Evolutionary conservation across 192 early-diverging fungal genomes (phyloP).

Genomic region (Linnemannia exigua): DNA sequence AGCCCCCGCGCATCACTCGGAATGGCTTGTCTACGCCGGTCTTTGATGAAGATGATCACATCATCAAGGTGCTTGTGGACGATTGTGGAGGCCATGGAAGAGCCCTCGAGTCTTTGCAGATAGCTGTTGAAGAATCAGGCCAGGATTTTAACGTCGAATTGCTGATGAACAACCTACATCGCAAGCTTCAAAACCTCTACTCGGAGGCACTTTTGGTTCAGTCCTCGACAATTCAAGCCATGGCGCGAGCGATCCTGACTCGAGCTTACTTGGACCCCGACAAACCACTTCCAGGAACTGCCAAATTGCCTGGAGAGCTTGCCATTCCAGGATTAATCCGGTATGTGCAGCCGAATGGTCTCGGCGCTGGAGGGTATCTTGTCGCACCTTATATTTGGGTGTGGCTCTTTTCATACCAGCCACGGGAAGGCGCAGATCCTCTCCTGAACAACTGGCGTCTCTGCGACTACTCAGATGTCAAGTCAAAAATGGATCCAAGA

Average conservation of each 20-base stretch:
- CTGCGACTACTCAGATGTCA: conserved; percentile 20
- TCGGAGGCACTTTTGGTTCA: conserved; percentile 18
- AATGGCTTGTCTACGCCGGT: conserved; percentile 13
- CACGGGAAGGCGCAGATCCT: conserved; percentile 16
- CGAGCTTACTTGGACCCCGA: conserved; percentile 15
- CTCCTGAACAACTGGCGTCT: conserved; percentile 40
- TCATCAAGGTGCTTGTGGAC: conserved; percentile 46
- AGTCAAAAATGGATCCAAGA: conserved; percentile 39
- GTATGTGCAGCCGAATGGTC: background rate
- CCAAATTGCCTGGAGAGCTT: conserved; percentile 30
- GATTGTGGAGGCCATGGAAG: conserved; percentile 59
- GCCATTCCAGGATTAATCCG: conserved; percentile 37
- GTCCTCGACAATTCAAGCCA: conserved; percentile 16
- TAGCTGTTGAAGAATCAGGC: background rate
- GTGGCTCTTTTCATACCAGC: conserved; percentile 41
- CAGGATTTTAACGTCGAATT: conserved; percentile 24
- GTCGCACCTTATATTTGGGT: conserved; percentile 51
- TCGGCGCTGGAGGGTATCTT: background rate
- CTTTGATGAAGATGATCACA: conserved; percentile 37
- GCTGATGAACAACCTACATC: conserved; percentile 28
- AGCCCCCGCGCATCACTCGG: conserved; percentile 29
- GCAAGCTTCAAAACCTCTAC: conserved; percentile 28
- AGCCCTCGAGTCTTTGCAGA: conserved; percentile 41
- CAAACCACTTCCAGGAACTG: conserved; percentile 29
- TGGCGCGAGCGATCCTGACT: conserved; percentile 38